Conservation (phyloP, 176 grass and related monocot genomes). For the Oryza glumipatula region DNA sequence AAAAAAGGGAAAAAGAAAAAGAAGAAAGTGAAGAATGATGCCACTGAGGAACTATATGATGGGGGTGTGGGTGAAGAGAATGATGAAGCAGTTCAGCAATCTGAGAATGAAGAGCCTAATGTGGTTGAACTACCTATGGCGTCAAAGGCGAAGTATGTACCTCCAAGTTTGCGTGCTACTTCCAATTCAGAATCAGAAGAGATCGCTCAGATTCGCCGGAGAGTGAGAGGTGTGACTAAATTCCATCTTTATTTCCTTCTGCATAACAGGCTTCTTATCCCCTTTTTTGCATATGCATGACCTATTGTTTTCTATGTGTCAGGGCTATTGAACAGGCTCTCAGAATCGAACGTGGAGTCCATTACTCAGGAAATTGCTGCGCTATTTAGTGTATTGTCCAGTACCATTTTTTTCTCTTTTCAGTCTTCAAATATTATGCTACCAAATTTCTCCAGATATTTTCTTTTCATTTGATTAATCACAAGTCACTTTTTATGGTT, state of each 20-base stretch:
- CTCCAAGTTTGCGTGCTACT: constrained; percentile 54
- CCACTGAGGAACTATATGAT: constrained; percentile 16
- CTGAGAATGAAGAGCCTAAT: constrained; percentile 40
- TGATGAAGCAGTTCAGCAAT: constrained; percentile 15
- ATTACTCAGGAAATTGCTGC: constrained; percentile 84
- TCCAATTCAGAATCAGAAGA: constrained; percentile 76
- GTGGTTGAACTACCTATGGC: constrained; percentile 35
- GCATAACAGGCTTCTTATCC: constrained; percentile 2
- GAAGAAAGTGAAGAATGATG: constrained; percentile 49
- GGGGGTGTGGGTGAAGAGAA: constrained; percentile 41
- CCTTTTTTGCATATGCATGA: constrained; percentile 28
- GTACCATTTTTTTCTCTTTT: not conserved
- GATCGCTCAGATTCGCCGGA: constrained; percentile 57
- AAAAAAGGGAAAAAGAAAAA: constrained; percentile 53
- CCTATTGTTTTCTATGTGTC: constrained; percentile 35
- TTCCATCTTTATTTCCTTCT: constrained; percentile 12
- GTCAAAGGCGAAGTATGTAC: constrained; percentile 68
- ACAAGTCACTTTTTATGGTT: not conserved
- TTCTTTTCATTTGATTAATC: constrained; percentile 31
- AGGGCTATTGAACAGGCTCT: constrained; percentile 89
- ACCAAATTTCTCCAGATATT: constrained; percentile 5
- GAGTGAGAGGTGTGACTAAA: constrained; percentile 64
- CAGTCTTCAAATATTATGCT: constrained; percentile 22
- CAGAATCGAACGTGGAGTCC: constrained; percentile 81
- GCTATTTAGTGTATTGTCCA: constrained; percentile 63